Base-by-base conservation (phyloP, 1,284 basidiomycete species). In the Ganoderma multipileum region DNA sequence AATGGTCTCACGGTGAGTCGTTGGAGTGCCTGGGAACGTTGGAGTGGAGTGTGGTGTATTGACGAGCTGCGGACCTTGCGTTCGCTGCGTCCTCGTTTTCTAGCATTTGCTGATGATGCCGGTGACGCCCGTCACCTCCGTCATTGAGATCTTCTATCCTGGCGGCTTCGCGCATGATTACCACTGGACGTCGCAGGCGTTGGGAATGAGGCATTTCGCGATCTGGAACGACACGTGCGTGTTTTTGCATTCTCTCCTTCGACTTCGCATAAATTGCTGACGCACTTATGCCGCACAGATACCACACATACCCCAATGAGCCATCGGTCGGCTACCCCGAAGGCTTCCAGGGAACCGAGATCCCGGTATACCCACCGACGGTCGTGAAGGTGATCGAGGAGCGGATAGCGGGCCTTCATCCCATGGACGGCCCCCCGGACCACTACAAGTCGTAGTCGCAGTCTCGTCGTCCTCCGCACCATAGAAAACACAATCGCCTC, bases 141-240 rank as follows among this genome's bases (percentile, higher is more conserved):
- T 94, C 23, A 92, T 96, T 75, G 94, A 95, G 80, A 89, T 96
- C 54, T 94, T 95, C 81, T 92, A 84, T 75, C 91, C 92, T 6
- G 83, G 79, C 6, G 94, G 94, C 0, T 95, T 93, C 78, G 91
- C 93, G 42, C 87, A 91, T 74, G 93, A 95, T 78, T 95, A 95
- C 77, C 88, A 93, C 77, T 91, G 89, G 87, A 91, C 90, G 1
- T 81, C 92, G 0, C 81, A 87, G 44, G 88, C 92, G 0, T 81
- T 95, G 30, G 91, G 91, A 12, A 90, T 94, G 83, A 83, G 80
- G n/a, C 89, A 95, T 79, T 92, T 89, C 74, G 90, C 89, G 2
- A 84, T 95, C 67, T 94, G 93, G 92, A 90, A 92, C 70, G 87
- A 92, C 79, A 87, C 87, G 87, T 91, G 76, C 72, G 88, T 84